A percentile compares a stretch with the other conserved stretches of the same genome.
phyloP scores from a whole-genome alignment of 331 rosid species.

The Malus hybrid region DNA sequence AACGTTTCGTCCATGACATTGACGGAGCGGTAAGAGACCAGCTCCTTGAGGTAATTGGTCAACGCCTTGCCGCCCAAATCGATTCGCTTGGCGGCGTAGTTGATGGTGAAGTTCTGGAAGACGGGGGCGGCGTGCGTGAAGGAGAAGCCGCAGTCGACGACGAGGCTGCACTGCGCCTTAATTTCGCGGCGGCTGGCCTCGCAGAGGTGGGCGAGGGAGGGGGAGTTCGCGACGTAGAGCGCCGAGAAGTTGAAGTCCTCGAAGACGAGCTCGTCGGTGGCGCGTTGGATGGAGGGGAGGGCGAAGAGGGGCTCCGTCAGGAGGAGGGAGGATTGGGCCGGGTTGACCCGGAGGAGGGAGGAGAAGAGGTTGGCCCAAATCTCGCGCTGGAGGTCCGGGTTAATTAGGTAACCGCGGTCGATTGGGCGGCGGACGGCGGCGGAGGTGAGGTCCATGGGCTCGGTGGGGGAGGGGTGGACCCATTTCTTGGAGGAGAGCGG shows the following conservation, averaged over 20 bases:
- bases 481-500: constrained; percentile 66
- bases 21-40: constrained; percentile 73
- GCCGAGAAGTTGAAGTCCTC: constrained; percentile 74
- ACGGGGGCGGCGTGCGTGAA: constrained; percentile 89
- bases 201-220: constrained; percentile 70
- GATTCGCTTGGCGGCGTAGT: constrained; percentile 67
- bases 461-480: constrained; percentile 52
- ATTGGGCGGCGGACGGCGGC: constrained; percentile 66
- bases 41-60: constrained; percentile 83
- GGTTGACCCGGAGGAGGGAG: constrained; percentile 57
- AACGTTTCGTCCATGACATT: constrained; percentile 92
- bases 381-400: constrained; percentile 74
- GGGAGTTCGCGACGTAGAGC: constrained; percentile 40
- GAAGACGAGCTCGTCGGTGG: constrained; percentile 78
- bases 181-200: constrained; percentile 67
- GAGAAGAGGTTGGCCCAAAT: constrained; percentile 72
- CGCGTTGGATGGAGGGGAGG: constrained; percentile 67
- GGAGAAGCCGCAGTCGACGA: constrained; percentile 84
- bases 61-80: constrained; percentile 90
- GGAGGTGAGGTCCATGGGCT: constrained; percentile 42
- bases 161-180: constrained; percentile 83
- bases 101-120: constrained; percentile 72
- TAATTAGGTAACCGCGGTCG: constrained; percentile 83
- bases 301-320: constrained; percentile 82
- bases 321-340: constrained; percentile 63